Conservation (phyloP, 2,329 filamentous ascomycete species). For the Mollisia scopiformis region DNA sequence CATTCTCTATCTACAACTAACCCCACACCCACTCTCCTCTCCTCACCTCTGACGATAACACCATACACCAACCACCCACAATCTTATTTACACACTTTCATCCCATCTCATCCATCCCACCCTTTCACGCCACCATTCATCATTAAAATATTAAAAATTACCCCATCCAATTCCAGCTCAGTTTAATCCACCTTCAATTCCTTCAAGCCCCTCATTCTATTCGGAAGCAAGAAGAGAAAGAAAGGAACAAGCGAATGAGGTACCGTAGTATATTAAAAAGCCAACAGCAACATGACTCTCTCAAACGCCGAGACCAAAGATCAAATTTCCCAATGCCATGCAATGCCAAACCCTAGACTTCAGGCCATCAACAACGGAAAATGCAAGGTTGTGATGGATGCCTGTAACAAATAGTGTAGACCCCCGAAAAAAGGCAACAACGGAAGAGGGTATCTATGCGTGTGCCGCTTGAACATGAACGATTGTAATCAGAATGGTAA, state of each 20-base stretch:
- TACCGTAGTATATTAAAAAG: constrained; percentile 25
- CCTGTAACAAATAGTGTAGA: no score
- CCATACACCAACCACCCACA: background rate
- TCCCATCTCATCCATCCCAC: background rate
- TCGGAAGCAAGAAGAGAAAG: constrained; percentile 8
- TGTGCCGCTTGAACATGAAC: constrained; percentile 23
- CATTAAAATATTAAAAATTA: constrained; percentile 32
- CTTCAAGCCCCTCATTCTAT: background rate
- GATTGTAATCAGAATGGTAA: constrained; percentile 22
- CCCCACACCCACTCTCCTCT: background rate
- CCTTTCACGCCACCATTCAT: background rate
- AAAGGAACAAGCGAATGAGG: constrained; percentile 23
- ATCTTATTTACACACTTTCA: background rate
- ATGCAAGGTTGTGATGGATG: no score
- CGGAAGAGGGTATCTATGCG: constrained; percentile 29
- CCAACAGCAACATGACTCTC: no score
- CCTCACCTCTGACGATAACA: background rate
- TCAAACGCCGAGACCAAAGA: constrained; percentile 17
- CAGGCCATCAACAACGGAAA: constrained; percentile 8
- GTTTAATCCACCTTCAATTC: background rate
- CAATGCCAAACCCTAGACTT: background rate
- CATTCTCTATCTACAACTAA: constrained; percentile 10
- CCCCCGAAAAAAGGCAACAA: constrained; percentile 11
- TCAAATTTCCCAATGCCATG: background rate
- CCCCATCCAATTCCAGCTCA: constrained; percentile 15